A percentile compares a stretch with the other conserved stretches of the same genome.
Evolutionary conservation across 1,139 yeast genomes (phyloP).

Genomic region (Geotrichum bryndzae): DNA sequence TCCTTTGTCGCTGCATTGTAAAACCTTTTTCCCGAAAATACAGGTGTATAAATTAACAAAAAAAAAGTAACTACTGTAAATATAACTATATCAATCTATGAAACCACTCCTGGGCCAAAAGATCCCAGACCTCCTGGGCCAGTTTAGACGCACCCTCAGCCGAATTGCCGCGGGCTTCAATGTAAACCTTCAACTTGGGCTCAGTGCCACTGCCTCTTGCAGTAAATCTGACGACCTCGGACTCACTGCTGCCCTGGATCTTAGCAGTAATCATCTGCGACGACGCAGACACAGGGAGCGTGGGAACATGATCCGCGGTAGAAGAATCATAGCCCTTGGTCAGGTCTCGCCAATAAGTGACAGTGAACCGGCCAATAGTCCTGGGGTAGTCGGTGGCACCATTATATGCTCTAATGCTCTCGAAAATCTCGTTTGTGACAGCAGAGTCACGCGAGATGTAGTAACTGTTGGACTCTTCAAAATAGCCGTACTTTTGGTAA

Average conservation of each 20-base stretch:
- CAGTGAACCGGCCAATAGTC: constrained; percentile 48
- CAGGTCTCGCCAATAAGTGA: constrained; percentile 72
- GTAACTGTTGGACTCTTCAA: constrained; percentile 82
- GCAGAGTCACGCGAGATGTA: constrained; percentile 56
- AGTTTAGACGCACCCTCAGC: constrained; percentile 45
- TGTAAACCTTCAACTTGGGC: constrained; percentile 86
- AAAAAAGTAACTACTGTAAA: background rate
- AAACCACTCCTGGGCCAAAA: constrained; percentile 40
- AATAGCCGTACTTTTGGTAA: constrained; percentile 65
- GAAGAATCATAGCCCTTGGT: constrained; percentile 75
- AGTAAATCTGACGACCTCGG: constrained; percentile 59
- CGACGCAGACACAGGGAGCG: constrained; percentile 59
- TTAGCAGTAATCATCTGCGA: constrained; percentile 84
- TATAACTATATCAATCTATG: constrained; percentile 2
- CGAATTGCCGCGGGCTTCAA: constrained; percentile 58
- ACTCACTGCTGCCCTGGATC: constrained; percentile 26
- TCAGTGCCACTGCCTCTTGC: constrained; percentile 95
- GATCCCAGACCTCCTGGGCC: constrained; percentile 66
- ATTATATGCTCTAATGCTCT: constrained; percentile 39
- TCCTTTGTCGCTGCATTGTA: constrained; percentile 2
- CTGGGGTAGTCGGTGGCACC: constrained; percentile 36
- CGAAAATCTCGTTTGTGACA: constrained; percentile 50
- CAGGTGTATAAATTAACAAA: background rate
- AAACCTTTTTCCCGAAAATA: background rate
- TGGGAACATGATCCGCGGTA: constrained; percentile 53